These are phyloP conservation scores for Tricholoma matsutake DNA, from an alignment of 768 basidiomycete genomes.

Conservation along the genomic window DNA sequence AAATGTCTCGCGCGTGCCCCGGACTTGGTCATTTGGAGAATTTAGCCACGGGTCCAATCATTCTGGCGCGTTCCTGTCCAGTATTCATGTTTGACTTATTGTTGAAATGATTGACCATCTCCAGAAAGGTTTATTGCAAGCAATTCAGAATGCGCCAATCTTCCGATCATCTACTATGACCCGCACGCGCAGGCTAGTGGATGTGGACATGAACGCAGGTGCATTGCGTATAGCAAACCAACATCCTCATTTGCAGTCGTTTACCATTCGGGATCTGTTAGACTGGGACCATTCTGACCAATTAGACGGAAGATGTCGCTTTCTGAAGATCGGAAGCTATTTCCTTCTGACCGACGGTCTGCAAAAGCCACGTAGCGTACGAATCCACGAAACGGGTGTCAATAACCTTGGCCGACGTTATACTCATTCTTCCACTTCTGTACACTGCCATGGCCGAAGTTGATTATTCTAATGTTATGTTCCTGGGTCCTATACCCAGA, in stretches of 20 bases:
- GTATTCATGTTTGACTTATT: too few species aligned
- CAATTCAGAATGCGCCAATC: slow-evolving; percentile 7
- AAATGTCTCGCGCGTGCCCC: slow-evolving; percentile 8
- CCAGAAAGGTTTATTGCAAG: slow-evolving; percentile 12
- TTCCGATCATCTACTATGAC: slow-evolving; percentile 10
- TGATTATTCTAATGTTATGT: neutral
- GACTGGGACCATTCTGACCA: slow-evolving; percentile 18
- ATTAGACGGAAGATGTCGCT: slow-evolving; percentile 10
- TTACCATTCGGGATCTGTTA: slow-evolving; percentile 13
- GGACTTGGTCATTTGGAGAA: slow-evolving; percentile 12
- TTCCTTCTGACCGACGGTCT: neutral
- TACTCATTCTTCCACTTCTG: neutral
- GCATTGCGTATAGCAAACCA: slow-evolving; percentile 11
- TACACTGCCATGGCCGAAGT: neutral
- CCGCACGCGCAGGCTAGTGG: slow-evolving; percentile 8
- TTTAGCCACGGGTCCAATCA: slow-evolving; percentile 12
- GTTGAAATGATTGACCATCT: neutral
- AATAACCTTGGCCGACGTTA: neutral
- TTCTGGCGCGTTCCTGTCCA: slow-evolving; percentile 13
- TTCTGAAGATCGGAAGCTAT: slow-evolving; percentile 5
- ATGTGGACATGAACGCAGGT: slow-evolving; percentile 4
- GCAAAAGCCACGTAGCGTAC: neutral
- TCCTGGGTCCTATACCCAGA: too few species aligned
- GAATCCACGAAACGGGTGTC: slow-evolving; percentile 3
- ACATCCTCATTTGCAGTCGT: slow-evolving; percentile 12